Evolutionary conservation across 2,329 filamentous ascomycete species (phyloP).

Genomic region (Phaeomoniella chlamydospora): DNA sequence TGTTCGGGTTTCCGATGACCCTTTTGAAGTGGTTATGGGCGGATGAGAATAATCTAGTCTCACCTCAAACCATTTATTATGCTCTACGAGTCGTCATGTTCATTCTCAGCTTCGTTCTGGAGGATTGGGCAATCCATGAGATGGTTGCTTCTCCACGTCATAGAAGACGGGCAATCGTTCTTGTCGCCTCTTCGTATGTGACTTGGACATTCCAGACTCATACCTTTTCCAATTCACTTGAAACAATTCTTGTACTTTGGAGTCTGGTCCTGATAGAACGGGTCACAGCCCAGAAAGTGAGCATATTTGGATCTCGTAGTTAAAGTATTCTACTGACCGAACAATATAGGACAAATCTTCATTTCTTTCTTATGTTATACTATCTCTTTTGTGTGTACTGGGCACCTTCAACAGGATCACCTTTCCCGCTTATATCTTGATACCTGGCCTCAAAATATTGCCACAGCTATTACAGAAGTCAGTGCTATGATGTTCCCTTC

Average conservation of each 20-base stretch:
- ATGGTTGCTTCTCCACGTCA: slow-evolving; percentile 61
- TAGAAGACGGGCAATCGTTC: slow-evolving; percentile 59
- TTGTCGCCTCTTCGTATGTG: slow-evolving; percentile 92
- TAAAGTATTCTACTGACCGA: slow-evolving; percentile 9
- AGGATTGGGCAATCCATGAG: slow-evolving; percentile 95
- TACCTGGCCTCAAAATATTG: slow-evolving; percentile 70
- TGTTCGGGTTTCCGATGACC: slow-evolving; percentile 88
- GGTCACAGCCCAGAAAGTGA: slow-evolving; percentile 65
- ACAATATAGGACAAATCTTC: slow-evolving; percentile 53
- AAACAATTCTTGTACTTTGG: slow-evolving; percentile 88
- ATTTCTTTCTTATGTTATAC: slow-evolving; percentile 57
- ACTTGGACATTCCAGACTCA: slow-evolving; percentile 98
- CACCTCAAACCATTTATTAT: slow-evolving; percentile 83
- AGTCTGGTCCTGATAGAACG: slow-evolving; percentile 81
- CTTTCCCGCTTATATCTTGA: slow-evolving; percentile 80
- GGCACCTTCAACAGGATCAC: slow-evolving; percentile 95
- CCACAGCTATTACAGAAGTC: slow-evolving; percentile 75
- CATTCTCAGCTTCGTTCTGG: slow-evolving; percentile 82
- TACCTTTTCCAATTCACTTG: slow-evolving; percentile 94
- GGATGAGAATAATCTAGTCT: slow-evolving; percentile 61
- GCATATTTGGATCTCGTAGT: slow-evolving; percentile 14
- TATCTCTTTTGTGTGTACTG: slow-evolving; percentile 70
- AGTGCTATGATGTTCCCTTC: slow-evolving; percentile 16
- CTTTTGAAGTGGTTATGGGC: slow-evolving; percentile 85
- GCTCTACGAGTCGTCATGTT: slow-evolving; percentile 84